phyloP scores from a whole-genome alignment of 345 rosid genomes.

The Salix purpurea region DNA sequence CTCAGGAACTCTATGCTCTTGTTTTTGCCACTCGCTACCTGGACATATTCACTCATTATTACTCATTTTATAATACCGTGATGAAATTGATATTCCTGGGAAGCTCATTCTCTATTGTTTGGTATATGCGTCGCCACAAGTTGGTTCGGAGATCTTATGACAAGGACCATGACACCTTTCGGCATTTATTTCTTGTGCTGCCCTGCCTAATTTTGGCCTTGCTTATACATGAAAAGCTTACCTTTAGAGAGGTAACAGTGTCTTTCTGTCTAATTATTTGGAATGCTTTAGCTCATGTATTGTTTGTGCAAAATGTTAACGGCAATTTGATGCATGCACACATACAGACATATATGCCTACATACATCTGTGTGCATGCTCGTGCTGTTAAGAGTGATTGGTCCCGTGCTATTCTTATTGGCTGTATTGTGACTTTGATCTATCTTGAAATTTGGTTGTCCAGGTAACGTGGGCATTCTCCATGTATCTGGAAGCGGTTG shows the following conservation, averaged over 20 bases:
- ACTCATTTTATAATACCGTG: conserved; percentile 62
- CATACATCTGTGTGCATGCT: not conserved
- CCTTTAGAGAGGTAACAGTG: conserved; percentile 57
- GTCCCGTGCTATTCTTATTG: not conserved
- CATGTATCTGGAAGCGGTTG: conserved; percentile 51
- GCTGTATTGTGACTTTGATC: not conserved
- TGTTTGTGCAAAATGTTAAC: not conserved
- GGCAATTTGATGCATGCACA: not conserved
- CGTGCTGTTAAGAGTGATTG: not conserved
- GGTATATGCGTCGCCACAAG: conserved; percentile 76
- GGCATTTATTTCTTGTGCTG: conserved; percentile 43
- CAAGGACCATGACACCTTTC: conserved; percentile 58
- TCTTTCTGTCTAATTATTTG: not conserved
- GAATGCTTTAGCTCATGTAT: not conserved
- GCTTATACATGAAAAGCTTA: conserved; percentile 58
- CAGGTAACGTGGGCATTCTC: conserved; percentile 53
- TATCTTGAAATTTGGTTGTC: not conserved
- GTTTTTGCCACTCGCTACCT: conserved; percentile 72
- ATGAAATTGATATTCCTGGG: conserved; percentile 83
- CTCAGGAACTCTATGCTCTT: conserved; percentile 72
- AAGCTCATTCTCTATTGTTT: conserved; percentile 75
- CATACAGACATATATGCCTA: not conserved
- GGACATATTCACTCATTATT: conserved; percentile 68
- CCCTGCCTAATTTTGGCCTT: conserved; percentile 73
- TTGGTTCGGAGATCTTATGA: conserved; percentile 67